Evolutionary conservation across 768 basidiomycete species (phyloP).

Genomic region (Clitopilus hobsonii): DNA sequence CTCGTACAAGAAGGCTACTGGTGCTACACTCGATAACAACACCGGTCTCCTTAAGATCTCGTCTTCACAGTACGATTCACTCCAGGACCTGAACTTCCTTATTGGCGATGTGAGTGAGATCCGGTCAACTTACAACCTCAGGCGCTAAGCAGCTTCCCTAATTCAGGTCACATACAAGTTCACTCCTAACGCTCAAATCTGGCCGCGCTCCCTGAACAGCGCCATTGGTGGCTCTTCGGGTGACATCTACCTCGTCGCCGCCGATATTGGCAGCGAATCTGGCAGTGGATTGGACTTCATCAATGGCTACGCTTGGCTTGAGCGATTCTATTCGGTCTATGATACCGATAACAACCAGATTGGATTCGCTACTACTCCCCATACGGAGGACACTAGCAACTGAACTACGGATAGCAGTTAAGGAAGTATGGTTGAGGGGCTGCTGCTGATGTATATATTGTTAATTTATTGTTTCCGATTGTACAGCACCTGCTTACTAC

Average conservation of each 20-base stretch:
- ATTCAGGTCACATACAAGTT: slow-evolving; percentile 30
- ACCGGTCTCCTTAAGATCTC: slow-evolving; percentile 56
- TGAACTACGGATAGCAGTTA: too few relatives aligned
- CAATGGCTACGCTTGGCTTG: slow-evolving; percentile 50
- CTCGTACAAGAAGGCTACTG: slow-evolving; percentile 39
- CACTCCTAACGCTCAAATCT: slow-evolving; percentile 33
- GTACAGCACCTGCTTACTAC: too few relatives aligned
- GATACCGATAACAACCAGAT: slow-evolving; percentile 54
- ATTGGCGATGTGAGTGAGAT: slow-evolving; percentile 38
- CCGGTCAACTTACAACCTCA: not conserved
- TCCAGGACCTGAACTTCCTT: slow-evolving; percentile 56
- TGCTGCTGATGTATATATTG: too few relatives aligned
- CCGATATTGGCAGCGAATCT: slow-evolving; percentile 29
- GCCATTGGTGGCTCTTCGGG: slow-evolving; percentile 24
- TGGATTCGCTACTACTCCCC: slow-evolving; percentile 51
- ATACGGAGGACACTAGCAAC: slow-evolving; percentile 41
- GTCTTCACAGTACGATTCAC: slow-evolving; percentile 38
- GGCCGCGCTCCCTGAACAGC: slow-evolving; percentile 30
- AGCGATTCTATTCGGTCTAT: slow-evolving; percentile 63
- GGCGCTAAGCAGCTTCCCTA: not conserved
- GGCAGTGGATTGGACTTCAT: slow-evolving; percentile 54
- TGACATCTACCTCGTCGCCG: slow-evolving; percentile 30
- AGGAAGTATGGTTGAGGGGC: too few relatives aligned
- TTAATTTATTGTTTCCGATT: too few relatives aligned
- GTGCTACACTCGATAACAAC: slow-evolving; percentile 30